These are phyloP conservation scores for Penicillium steckii DNA, from an alignment of 495 filamentous ascomycete genomes.

Conservation along the genomic window DNA sequence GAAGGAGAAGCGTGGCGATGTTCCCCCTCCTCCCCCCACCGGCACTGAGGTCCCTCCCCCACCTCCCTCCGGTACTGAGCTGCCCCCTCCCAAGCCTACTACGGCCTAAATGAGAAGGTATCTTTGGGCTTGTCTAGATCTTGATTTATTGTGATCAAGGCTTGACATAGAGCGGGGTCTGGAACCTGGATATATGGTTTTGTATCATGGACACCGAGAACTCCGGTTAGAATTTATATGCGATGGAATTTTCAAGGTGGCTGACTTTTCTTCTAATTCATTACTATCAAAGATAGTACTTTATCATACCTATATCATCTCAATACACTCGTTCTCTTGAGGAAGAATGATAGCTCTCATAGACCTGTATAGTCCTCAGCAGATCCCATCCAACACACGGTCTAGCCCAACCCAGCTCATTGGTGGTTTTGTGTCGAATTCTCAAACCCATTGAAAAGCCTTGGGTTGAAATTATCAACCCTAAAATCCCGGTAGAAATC, in stretches of 20 bases:
- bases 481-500: no score
- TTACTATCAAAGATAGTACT: neutral
- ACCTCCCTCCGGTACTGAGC: neutral
- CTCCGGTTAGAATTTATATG: neutral
- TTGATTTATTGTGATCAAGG: conserved; percentile 1
- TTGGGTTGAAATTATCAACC: no score
- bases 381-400: neutral
- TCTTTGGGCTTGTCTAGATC: conserved; percentile 7
- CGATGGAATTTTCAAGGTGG: neutral
- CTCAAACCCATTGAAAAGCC: no score
- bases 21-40: neutral
- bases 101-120: neutral
- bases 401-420: no score
- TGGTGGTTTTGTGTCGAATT: no score
- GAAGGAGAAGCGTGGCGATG: no score
- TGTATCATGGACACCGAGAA: no score
- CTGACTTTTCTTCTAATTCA: neutral
- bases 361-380: no score
- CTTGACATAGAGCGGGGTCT: neutral
- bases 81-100: neutral
- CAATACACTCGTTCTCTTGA: neutral
- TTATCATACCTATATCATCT: neutral
- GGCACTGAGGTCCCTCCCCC: neutral
- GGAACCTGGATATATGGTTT: neutral
- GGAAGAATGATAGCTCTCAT: no score